These are phyloP conservation scores for Scedosporium minutisporum DNA, from an alignment of 2,329 filamentous ascomycete genomes.

Conservation along the genomic window DNA sequence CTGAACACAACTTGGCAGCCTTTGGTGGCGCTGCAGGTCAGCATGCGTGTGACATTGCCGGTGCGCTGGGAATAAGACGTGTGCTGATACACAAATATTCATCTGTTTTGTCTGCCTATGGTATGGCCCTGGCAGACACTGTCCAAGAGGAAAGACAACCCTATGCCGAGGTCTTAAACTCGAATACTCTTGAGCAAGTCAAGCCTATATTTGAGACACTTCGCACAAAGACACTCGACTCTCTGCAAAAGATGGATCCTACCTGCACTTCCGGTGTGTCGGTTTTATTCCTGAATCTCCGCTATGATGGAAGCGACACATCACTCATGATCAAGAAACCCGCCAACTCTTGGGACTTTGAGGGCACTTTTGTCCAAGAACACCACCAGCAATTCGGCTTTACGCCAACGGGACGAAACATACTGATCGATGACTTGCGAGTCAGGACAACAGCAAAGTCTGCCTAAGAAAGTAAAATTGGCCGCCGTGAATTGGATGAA, in stretches of 20 bases:
- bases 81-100: conserved; percentile 35
- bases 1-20: conserved; percentile 24
- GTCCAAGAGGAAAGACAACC: conserved; percentile 29
- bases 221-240: too few species aligned
- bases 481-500: too few species aligned
- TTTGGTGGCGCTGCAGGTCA: conserved; percentile 22
- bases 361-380: conserved; percentile 57
- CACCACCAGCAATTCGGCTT: conserved; percentile 71
- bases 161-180: too few species aligned
- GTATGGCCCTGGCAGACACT: conserved; percentile 34
- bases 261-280: too few species aligned
- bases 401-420: conserved; percentile 33
- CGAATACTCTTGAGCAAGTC: conserved; percentile 14
- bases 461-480: too few species aligned
- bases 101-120: conserved; percentile 35
- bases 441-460: conserved; percentile 23
- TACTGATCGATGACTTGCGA: conserved; percentile 32
- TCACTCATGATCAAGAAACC: conserved; percentile 27
- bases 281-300: conserved; percentile 33
- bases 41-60: conserved; percentile 32
- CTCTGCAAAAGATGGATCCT: too few species aligned
- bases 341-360: conserved; percentile 42
- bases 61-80: conserved; percentile 30
- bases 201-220: too few species aligned
- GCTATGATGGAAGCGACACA: conserved; percentile 18